A percentile compares a stretch with the other conserved stretches of the same genome.
These are phyloP conservation scores for Tulasnella sp. DNA, from an alignment of 768 basidiomycete species.

Conservation along the genomic window DNA sequence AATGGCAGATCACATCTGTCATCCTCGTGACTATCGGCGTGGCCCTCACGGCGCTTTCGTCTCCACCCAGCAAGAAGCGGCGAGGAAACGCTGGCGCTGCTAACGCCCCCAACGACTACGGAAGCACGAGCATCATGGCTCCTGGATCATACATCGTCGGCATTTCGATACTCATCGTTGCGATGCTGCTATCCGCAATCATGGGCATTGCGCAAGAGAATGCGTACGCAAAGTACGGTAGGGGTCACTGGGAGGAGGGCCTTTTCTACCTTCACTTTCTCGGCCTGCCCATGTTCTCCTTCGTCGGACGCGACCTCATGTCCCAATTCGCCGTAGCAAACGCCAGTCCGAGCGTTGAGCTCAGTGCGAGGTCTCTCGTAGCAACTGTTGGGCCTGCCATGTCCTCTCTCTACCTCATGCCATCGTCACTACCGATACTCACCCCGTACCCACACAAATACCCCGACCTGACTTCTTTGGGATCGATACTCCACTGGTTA, in stretches of 20 bases:
- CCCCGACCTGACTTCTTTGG: neutral
- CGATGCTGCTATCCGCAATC: slow-evolving; percentile 68
- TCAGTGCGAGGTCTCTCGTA: slow-evolving; percentile 2
- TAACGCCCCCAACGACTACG: neutral
- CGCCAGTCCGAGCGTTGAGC: slow-evolving; percentile 29
- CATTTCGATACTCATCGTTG: slow-evolving; percentile 59
- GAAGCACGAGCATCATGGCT: slow-evolving; percentile 23
- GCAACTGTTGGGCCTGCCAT: neutral
- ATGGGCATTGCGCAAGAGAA: slow-evolving; percentile 80
- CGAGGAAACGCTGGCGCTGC: neutral
- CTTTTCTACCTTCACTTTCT: slow-evolving; percentile 88
- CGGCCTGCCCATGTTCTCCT: slow-evolving; percentile 65
- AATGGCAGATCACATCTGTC: slow-evolving; percentile 59
- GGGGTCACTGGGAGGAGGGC: slow-evolving; percentile 65
- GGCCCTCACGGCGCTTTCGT: slow-evolving; percentile 65
- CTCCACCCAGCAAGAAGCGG: neutral
- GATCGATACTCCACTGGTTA: neutral
- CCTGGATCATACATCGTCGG: slow-evolving; percentile 50
- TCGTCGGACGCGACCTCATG: slow-evolving; percentile 43
- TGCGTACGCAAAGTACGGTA: slow-evolving; percentile 48
- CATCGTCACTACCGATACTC: neutral
- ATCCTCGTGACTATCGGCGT: slow-evolving; percentile 75
- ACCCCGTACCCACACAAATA: neutral
- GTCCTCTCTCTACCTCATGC: neutral
- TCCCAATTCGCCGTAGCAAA: slow-evolving; percentile 38